These are phyloP conservation scores for Proliferodiscus dingleyae DNA, from an alignment of 2,329 filamentous ascomycete species.

Conservation along the genomic window DNA sequence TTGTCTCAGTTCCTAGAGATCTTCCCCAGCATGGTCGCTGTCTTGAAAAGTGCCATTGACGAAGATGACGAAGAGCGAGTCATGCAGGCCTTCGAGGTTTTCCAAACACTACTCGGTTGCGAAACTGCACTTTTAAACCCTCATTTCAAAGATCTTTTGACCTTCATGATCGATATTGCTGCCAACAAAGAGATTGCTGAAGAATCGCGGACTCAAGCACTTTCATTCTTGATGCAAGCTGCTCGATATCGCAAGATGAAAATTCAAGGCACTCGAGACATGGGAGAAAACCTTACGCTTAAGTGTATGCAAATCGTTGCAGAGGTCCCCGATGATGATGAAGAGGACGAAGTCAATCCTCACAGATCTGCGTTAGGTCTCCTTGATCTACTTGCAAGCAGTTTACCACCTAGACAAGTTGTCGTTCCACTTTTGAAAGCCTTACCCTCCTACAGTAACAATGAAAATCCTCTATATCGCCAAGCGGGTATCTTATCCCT, in stretches of 20 bases:
- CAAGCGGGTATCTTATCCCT: slow-evolving; percentile 89
- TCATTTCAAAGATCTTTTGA: slow-evolving; percentile 84
- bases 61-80: slow-evolving; percentile 79
- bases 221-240: slow-evolving; percentile 90
- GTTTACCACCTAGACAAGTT: slow-evolving; percentile 87
- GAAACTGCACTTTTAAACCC: slow-evolving; percentile 77
- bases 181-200: slow-evolving; percentile 73
- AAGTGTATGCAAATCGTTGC: slow-evolving; percentile 86
- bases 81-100: slow-evolving; percentile 90
- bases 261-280: slow-evolving; percentile 78
- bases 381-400: slow-evolving; percentile 82
- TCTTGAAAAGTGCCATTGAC: slow-evolving; percentile 79
- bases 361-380: slow-evolving; percentile 80
- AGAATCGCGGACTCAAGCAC: slow-evolving; percentile 81
- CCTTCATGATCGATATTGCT: slow-evolving; percentile 89
- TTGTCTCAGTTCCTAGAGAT: slow-evolving; percentile 73
- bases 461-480: slow-evolving; percentile 70
- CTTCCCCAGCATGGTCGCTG: slow-evolving; percentile 81
- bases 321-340: slow-evolving; percentile 74
- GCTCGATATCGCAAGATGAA: slow-evolving; percentile 93
- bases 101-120: slow-evolving; percentile 90
- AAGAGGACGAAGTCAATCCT: slow-evolving; percentile 76
- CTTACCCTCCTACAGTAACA: slow-evolving; percentile 75
- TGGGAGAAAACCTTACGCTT: slow-evolving; percentile 81
- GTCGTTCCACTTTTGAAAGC: slow-evolving; percentile 87